Evolutionary conservation across 345 rosid genomes (phyloP).

Genomic region (Dipteronia dyeriana): DNA sequence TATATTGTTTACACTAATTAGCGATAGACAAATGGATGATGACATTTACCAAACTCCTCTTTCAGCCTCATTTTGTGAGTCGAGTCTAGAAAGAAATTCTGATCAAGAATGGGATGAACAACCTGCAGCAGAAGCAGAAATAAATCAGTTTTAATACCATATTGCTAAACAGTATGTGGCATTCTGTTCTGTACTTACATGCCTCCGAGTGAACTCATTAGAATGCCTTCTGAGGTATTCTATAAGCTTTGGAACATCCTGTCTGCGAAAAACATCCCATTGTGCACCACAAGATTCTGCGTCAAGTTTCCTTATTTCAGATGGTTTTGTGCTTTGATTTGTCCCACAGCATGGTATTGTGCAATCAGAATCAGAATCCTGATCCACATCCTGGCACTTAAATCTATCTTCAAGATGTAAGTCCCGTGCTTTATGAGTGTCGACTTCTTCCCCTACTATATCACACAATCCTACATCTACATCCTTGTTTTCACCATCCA

Average conservation of each 20-base stretch:
- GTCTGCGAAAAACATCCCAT: slow-evolving; percentile 93
- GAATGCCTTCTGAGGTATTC: slow-evolving; percentile 74
- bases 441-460: slow-evolving; percentile 33
- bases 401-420: slow-evolving; percentile 25
- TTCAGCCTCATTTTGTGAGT: slow-evolving; percentile 76
- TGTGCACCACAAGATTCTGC: slow-evolving; percentile 64
- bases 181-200: slow-evolving; percentile 46
- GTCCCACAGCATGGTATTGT: slow-evolving; percentile 37
- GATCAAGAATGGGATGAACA: slow-evolving; percentile 81
- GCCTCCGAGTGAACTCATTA: slow-evolving; percentile 49
- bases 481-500: slow-evolving; percentile 32
- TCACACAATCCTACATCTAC: slow-evolving; percentile 31
- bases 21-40: background rate
- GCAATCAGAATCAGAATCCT: slow-evolving; percentile 45
- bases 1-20: background rate
- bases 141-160: slow-evolving; percentile 16
- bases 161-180: slow-evolving; percentile 8
- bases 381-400: slow-evolving; percentile 31
- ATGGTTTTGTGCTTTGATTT: slow-evolving; percentile 35
- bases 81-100: slow-evolving; percentile 76
- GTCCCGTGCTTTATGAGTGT: slow-evolving; percentile 26
- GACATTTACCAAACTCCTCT: slow-evolving; percentile 77
- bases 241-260: slow-evolving; percentile 80
- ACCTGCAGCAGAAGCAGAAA: slow-evolving; percentile 45
- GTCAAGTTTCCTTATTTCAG: slow-evolving; percentile 29